Evolutionary conservation across 495 filamentous ascomycete genomes (phyloP).

Genomic region (Daldinia loculata): DNA sequence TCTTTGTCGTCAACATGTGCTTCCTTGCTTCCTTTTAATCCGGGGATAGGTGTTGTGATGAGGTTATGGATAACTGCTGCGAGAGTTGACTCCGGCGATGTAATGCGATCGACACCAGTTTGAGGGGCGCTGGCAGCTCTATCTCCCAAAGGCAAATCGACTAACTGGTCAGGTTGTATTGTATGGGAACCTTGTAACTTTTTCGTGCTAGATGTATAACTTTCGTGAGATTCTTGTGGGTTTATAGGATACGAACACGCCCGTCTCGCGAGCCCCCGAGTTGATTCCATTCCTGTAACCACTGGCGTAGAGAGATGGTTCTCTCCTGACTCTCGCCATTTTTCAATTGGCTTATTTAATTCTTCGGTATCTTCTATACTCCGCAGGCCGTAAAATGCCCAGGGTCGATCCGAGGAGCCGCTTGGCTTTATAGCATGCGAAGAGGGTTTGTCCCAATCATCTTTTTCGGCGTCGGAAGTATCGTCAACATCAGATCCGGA

Average conservation of each 20-base stretch:
- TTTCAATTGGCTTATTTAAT: background rate
- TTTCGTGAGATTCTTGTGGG: background rate
- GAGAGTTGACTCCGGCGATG: background rate
- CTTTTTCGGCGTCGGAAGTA: constrained; percentile 15
- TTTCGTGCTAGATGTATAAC: background rate
- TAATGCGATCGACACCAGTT: background rate
- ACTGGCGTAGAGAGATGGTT: background rate
- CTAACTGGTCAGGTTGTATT: background rate
- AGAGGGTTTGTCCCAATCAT: constrained; percentile 18
- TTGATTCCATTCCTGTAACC: background rate
- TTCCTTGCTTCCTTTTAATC: background rate
- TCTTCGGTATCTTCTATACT: constrained; percentile 3
- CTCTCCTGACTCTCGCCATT: background rate
- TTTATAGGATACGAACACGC: background rate
- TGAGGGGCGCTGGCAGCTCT: constrained; percentile 2
- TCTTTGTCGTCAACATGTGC: too few relatives aligned
- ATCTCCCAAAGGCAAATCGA: background rate
- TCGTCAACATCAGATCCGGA: constrained; percentile 32
- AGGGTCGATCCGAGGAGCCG: constrained; percentile 12
- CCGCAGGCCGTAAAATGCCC: constrained; percentile 40
- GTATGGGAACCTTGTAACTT: background rate
- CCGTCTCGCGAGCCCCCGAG: background rate
- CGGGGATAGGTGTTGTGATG: background rate
- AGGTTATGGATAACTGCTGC: background rate
- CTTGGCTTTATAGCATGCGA: background rate